A percentile compares a stretch with the other conserved stretches of the same genome.
Conservation (phyloP, 345 rosid species). For the Boechera stricta region DNA sequence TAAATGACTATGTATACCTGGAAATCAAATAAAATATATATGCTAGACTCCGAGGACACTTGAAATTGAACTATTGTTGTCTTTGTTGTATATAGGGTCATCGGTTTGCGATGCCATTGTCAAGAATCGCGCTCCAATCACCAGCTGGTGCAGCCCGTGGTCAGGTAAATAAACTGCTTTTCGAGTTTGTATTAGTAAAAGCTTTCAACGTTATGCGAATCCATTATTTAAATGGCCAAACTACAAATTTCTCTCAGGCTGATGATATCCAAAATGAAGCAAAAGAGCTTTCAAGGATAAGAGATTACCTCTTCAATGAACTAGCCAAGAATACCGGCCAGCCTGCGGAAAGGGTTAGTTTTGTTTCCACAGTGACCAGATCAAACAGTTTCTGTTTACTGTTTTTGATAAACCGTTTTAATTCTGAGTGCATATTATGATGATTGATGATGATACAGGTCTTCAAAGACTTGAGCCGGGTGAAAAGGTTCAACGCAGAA, state of each 20-base stretch:
- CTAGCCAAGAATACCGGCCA: slow-evolving; percentile 83
- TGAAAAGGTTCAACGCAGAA: slow-evolving; percentile 69
- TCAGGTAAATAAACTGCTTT: slow-evolving; percentile 55
- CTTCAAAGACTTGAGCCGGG: slow-evolving; percentile 62
- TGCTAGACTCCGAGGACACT: background rate
- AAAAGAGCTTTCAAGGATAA: slow-evolving; percentile 77
- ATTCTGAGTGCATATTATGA: slow-evolving; percentile 19
- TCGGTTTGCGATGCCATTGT: slow-evolving; percentile 74
- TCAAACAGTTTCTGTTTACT: background rate
- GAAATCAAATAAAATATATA: background rate
- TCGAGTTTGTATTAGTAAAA: background rate
- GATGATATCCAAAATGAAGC: slow-evolving; percentile 83
- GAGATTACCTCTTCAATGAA: slow-evolving; percentile 77
- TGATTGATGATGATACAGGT: slow-evolving; percentile 51
- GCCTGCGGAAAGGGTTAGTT: slow-evolving; percentile 74
- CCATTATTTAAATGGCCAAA: background rate
- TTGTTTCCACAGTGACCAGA: slow-evolving; percentile 11
- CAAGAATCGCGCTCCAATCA: slow-evolving; percentile 69
- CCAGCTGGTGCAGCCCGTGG: slow-evolving; percentile 89
- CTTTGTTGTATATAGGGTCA: slow-evolving; percentile 53
- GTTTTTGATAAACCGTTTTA: background rate
- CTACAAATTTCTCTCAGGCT: slow-evolving; percentile 54
- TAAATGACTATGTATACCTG: background rate
- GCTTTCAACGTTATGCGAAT: background rate
- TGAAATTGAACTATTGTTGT: background rate